These are phyloP conservation scores for Candida tammaniensis DNA, from an alignment of 805 yeast genomes.

Conservation along the genomic window DNA sequence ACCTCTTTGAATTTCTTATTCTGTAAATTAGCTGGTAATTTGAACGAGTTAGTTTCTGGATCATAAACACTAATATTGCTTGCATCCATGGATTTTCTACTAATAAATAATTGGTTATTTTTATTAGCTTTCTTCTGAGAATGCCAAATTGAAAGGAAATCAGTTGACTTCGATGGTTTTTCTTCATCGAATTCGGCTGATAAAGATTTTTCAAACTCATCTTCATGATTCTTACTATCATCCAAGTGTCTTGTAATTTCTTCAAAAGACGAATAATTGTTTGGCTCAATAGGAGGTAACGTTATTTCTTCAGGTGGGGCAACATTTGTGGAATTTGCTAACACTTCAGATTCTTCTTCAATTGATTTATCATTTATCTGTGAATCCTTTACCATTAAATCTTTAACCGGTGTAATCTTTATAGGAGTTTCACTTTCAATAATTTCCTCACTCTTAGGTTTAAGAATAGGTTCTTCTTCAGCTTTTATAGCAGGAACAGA, in stretches of 20 bases:
- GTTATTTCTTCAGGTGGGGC: conserved; percentile 32
- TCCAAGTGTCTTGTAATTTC: conserved; percentile 31
- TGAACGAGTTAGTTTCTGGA: conserved; percentile 15
- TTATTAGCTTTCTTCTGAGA: conserved; percentile 27
- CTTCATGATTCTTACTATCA: conserved; percentile 13
- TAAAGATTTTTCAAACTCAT: conserved; percentile 35
- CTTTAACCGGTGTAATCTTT: background rate
- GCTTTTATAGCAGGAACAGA: background rate
- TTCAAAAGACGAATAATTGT: conserved; percentile 35
- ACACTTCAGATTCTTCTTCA: conserved; percentile 19
- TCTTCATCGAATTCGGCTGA: conserved; percentile 42
- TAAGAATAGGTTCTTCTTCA: background rate
- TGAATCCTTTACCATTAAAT: background rate
- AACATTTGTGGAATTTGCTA: conserved; percentile 45
- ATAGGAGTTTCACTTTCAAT: conserved; percentile 1
- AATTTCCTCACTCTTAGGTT: background rate
- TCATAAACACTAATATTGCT: conserved; percentile 14
- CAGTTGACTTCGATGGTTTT: conserved; percentile 16
- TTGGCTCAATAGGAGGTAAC: conserved; percentile 42
- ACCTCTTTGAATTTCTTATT: conserved; percentile 37
- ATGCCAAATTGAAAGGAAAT: conserved; percentile 43
- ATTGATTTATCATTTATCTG: background rate
- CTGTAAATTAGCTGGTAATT: conserved; percentile 26
- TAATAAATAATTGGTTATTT: background rate
- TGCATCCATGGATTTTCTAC: conserved; percentile 7